Conservation (phyloP, 2,329 filamentous ascomycete genomes). For the Pseudogymnoascus sp. region DNA sequence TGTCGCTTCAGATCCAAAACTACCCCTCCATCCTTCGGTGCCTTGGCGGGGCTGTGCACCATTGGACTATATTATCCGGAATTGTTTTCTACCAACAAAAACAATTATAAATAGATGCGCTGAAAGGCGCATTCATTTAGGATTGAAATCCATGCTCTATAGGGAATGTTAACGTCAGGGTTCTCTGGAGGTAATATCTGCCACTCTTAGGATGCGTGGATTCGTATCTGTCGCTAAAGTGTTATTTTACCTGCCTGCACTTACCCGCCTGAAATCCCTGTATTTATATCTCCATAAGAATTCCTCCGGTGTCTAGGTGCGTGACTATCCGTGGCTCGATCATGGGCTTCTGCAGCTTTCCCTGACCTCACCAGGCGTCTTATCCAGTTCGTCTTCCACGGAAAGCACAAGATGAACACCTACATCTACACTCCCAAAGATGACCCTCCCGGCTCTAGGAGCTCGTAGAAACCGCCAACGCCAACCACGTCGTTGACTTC, state of each 20-base stretch:
- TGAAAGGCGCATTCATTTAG: background rate
- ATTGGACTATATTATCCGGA: background rate
- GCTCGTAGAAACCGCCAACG: conserved; percentile 16
- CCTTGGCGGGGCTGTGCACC: background rate
- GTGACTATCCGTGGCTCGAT: conserved; percentile 22
- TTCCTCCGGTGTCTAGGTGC: conserved; percentile 14
- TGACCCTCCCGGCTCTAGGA: conserved; percentile 17
- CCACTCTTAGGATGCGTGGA: too few relatives aligned
- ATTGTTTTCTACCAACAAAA: background rate
- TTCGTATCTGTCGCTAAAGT: too few relatives aligned
- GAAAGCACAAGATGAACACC: conserved; percentile 22
- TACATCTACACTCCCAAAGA: conserved; percentile 23
- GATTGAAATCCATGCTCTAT: background rate
- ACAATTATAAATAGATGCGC: background rate
- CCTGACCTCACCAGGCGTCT: conserved; percentile 21
- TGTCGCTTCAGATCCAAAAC: background rate
- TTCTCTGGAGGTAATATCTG: background rate
- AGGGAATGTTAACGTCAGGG: background rate
- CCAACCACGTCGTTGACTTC: conserved; percentile 18
- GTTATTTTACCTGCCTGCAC: too few relatives aligned
- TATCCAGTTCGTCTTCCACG: conserved; percentile 19
- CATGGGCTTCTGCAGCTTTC: conserved; percentile 21
- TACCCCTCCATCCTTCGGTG: background rate
- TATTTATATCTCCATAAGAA: too few relatives aligned
- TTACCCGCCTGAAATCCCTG: too few relatives aligned